Evolutionary conservation across 1,284 basidiomycete genomes (phyloP), one percentile per base, ranked within the genome.

Genomic region (Golubevia pallescens): DNA sequence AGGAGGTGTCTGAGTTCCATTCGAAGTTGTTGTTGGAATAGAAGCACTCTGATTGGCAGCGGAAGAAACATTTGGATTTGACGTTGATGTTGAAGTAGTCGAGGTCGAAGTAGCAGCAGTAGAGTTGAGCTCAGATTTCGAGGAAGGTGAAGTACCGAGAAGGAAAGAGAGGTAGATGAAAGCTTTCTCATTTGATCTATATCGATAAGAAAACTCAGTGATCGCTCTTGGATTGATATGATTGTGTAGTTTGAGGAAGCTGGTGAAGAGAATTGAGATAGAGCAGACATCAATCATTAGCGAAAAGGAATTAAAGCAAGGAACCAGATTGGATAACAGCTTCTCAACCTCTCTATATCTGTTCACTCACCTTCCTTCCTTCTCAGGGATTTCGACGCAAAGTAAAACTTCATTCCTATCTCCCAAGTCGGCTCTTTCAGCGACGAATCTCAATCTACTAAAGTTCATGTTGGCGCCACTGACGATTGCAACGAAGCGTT

Each of bases 381-480:
- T 88, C 84, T 99, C 97, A 21, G 96, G 95, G 62, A 99, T 93
- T 80, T 93, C 93, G 48, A 98, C 93, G 75, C 93, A 93, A 71
- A 99, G 88, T 62, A 99, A 88, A 0, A 93, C 96, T 86, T 99
- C 97, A 62, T 93, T 90, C 42, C 95, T 92, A 86, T 99, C 97
- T 75, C 97, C 97, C 38, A 99, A 88, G 86, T 97, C 95, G 16
- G 97, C 97, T 65, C 97, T 93, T 84, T 99, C 97, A 14, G 97
- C 93, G 23, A 99, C 96, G 82, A 99, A 99, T 5, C 97, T 90
- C 57, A 99, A 87, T 24, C 97, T 90, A 73, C 94, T 93, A 86
- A 99, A 99, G 88, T 99, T 98, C 94, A 99, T 97, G 87, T 99
- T 99, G 14, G 97, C 97, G 32, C 97, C 97, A 72, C 93, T 95